Conservation (phyloP, 2,329 filamentous ascomycete species). For the Epichloe sp. region DNA sequence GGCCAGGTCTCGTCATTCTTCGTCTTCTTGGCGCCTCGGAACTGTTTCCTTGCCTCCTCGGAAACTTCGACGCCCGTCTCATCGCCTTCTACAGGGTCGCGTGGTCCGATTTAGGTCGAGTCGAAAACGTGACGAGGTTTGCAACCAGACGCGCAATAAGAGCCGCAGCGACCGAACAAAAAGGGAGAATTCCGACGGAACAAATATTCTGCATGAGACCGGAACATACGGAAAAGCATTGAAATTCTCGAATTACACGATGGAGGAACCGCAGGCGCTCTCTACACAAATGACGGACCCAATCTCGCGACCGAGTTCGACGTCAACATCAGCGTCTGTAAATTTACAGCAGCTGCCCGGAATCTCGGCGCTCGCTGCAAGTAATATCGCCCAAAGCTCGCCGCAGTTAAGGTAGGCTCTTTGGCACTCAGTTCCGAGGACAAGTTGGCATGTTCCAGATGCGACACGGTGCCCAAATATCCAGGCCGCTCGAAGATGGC, state of each 20-base stretch:
- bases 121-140: background rate
- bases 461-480: background rate
- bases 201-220: background rate
- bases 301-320: constrained; percentile 36
- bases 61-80: too few species aligned
- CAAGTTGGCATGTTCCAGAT: background rate
- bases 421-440: too few species aligned
- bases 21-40: background rate
- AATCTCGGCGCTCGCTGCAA: constrained; percentile 31
- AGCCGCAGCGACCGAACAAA: background rate
- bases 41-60: too few species aligned
- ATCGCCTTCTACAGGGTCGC: background rate
- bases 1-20: background rate
- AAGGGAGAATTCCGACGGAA: background rate
- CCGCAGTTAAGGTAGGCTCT: constrained; percentile 33
- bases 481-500: background rate
- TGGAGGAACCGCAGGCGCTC: constrained; percentile 30
- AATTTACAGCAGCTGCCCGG: constrained; percentile 30
- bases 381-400: constrained; percentile 25
- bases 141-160: background rate
- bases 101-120: background rate
- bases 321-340: constrained; percentile 31
- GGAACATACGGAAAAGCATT: background rate
- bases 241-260: constrained; percentile 21
- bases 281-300: constrained; percentile 30